A percentile compares a stretch with the other conserved stretches of the same genome.
These are phyloP conservation scores for Uromyces viciae-fabae DNA, from an alignment of 1,284 basidiomycete genomes.

Conservation along the genomic window DNA sequence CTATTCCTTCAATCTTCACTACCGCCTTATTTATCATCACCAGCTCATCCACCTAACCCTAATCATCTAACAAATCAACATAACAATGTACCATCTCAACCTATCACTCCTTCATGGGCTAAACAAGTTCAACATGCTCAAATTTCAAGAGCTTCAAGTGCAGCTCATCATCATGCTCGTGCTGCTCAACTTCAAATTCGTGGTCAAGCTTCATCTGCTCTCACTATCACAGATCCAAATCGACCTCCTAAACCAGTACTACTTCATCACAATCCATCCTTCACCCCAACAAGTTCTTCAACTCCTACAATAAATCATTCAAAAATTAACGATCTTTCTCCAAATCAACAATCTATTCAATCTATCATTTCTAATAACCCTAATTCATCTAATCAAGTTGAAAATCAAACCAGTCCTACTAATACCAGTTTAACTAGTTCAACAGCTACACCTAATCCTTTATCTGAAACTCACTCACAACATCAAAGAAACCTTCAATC, in stretches of 20 bases:
- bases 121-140: conserved; percentile 52
- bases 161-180: conserved; percentile 72
- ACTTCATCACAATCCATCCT: conserved; percentile 27
- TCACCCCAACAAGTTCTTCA: not conserved
- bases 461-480: not conserved
- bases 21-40: not conserved
- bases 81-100: conserved; percentile 46
- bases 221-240: conserved; percentile 77
- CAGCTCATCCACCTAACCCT: not conserved
- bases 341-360: not conserved
- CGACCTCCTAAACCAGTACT: conserved; percentile 46
- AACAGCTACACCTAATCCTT: not conserved
- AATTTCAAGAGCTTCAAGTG: conserved; percentile 70
- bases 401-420: conserved; percentile 50
- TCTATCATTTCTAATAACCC: conserved; percentile 51
- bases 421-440: conserved; percentile 44
- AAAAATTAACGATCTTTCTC: not conserved
- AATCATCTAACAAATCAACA: not conserved
- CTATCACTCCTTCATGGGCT: conserved; percentile 34
- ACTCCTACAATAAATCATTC: not conserved
- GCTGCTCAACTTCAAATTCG: conserved; percentile 74
- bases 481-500: conserved; percentile 50
- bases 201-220: conserved; percentile 70
- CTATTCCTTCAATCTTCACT: conserved; percentile 43
- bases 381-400: conserved; percentile 45